Evolutionary conservation across 75 land plant species (phyloP), one percentile per base, ranked within the genome.

Genomic region (Picea sitchensis): DNA sequence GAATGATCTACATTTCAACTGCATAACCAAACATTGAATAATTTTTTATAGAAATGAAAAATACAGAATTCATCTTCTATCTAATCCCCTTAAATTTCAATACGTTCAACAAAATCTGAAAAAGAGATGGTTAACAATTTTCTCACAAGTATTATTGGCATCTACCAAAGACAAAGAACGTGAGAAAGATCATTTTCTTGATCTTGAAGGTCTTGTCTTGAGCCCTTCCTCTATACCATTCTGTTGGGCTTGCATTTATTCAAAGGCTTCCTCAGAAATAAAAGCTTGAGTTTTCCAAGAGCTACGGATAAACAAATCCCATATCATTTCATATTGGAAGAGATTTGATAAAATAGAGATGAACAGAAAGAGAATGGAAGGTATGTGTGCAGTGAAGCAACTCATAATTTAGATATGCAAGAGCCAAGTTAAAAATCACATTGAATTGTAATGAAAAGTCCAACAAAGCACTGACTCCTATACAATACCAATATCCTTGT

Each of bases 251-350:
- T 84, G 78, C 65, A 80, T 86, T 75, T 90, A 84, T 57, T 73
- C 81, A 17, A 86, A 76, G 13, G 87, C 85, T 69, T 91, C 90
- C 78, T 90, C 86, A 7, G 95, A 89, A 17, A 92, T 77, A 60
- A 88, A 79, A 65, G 95, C 87, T 76, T 92, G 93, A 79, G 83
- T 69, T 60, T 91, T 23, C 91, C 95, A 31, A 91, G 44, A 58
- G 98, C 98, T 95, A 85, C 59, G 2, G 2, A 36, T 2, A 36
- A 36, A 36, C 38, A 36, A 36, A 36, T 36, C 38, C 38, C 38
- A 36, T 36, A 36, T 36, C 38, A 36, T 36, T 36, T 36, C 38
- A 36, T 36, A 36, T 36, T 36, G 38, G 38, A 36, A 36, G 2
- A 36, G n/a, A n/a, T 36, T 36, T 36, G 38, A 36, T 36, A 36